Evolutionary conservation across 352 stramenopile genomes (phyloP).

Genomic region (Globisporangium heterothallicum): DNA sequence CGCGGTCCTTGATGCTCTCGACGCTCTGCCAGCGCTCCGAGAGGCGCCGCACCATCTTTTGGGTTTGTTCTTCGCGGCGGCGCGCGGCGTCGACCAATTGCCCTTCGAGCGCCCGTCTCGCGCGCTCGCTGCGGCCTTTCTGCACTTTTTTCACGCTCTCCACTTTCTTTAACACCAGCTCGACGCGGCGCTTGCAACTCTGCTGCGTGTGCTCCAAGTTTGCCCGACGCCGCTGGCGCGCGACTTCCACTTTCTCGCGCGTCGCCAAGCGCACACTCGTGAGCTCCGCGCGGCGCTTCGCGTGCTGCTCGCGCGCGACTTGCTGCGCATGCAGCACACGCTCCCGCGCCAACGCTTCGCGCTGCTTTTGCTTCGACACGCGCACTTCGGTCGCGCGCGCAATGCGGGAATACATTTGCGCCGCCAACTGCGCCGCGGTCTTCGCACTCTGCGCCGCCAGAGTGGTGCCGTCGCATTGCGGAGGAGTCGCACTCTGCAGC

Average conservation of each 20-base stretch:
- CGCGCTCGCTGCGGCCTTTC: conserved; percentile 27
- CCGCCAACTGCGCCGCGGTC: conserved; percentile 13
- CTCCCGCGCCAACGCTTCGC: conserved; percentile 31
- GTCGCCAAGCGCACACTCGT: conserved; percentile 26
- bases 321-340: conserved; percentile 53
- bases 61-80: conserved; percentile 44
- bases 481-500: background rate
- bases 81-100: conserved; percentile 47
- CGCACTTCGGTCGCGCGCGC: conserved; percentile 46
- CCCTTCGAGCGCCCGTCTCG: conserved; percentile 29
- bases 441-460: background rate
- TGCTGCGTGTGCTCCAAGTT: conserved; percentile 37
- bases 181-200: conserved; percentile 36
- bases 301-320: conserved; percentile 43
- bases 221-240: conserved; percentile 36
- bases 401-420: conserved; percentile 39
- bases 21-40: conserved; percentile 64
- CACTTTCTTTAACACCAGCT: conserved; percentile 47
- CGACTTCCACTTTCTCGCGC: conserved; percentile 41
- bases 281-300: conserved; percentile 39
- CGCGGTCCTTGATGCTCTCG: conserved; percentile 55
- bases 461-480: too few relatives aligned
- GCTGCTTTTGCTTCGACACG: conserved; percentile 31
- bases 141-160: conserved; percentile 41
- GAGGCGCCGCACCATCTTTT: conserved; percentile 43